Evolutionary conservation across 495 filamentous ascomycete genomes (phyloP).

Genomic region (Aspergillus sclerotiicarbonarius): DNA sequence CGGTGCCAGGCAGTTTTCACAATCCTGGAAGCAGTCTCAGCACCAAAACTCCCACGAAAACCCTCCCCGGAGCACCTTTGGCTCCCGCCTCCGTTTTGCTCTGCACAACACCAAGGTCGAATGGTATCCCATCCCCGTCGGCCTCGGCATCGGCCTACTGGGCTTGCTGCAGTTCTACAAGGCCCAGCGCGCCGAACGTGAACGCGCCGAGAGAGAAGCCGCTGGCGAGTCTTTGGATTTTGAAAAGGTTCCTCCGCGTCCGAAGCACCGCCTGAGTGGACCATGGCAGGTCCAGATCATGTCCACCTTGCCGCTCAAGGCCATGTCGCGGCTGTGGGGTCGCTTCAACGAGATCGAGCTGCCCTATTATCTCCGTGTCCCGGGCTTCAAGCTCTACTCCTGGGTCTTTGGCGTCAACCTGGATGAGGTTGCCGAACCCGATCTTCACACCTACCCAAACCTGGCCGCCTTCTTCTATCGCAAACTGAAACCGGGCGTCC

Average conservation of each 20-base stretch:
- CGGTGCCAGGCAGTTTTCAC: constrained; percentile 42
- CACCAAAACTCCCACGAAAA: constrained; percentile 32
- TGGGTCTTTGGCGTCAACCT: constrained; percentile 93
- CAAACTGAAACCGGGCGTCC: constrained; percentile 80
- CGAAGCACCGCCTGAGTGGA: constrained; percentile 76
- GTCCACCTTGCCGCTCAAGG: constrained; percentile 93
- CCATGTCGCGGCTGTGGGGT: constrained; percentile 89
- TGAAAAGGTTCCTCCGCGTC: constrained; percentile 59
- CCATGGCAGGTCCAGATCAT: constrained; percentile 97
- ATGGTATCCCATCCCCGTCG: constrained; percentile 96
- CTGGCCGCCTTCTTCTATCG: constrained; percentile 97
- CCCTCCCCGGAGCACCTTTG: constrained; percentile 56
- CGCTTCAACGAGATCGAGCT: constrained; percentile 91
- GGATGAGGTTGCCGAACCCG: constrained; percentile 79
- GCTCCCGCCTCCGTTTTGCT: constrained; percentile 59
- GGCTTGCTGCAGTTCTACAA: constrained; percentile 84
- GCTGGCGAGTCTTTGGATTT: constrained; percentile 47
- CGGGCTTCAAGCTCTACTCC: constrained; percentile 93
- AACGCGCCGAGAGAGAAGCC: constrained; percentile 44
- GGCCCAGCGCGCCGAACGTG: constrained; percentile 55
- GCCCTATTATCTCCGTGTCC: constrained; percentile 83
- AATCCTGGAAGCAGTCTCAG: constrained; percentile 36
- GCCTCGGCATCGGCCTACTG: constrained; percentile 82
- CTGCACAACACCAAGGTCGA: constrained; percentile 73
- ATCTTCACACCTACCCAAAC: constrained; percentile 87